phyloP scores from a whole-genome alignment of 768 basidiomycete genomes.

The Leucocoprinus leucothites region DNA sequence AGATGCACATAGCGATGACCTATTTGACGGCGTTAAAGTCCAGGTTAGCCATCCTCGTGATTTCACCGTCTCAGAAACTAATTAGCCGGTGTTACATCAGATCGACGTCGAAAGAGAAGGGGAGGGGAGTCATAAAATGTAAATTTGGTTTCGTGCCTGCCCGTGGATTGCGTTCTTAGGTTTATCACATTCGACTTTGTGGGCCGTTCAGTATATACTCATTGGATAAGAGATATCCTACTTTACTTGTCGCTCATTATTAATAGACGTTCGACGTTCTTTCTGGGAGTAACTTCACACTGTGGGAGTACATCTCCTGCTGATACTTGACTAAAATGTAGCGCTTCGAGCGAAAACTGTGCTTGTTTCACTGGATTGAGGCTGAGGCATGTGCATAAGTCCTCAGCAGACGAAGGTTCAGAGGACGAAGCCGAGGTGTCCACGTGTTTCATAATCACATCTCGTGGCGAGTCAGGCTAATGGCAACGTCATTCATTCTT shows the following conservation, averaged over 20 bases:
- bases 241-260: neutral
- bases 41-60: constrained; percentile 5
- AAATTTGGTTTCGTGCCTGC: neutral
- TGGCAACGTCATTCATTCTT: too few species aligned
- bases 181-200: too few species aligned
- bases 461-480: neutral
- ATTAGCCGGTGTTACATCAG: neutral
- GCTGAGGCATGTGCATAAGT: neutral
- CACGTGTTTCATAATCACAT: neutral
- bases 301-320: neutral
- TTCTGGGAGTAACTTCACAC: constrained; percentile 5
- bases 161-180: neutral
- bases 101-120: constrained; percentile 12
- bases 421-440: neutral
- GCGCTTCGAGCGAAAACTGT: neutral
- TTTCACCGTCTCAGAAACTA: neutral
- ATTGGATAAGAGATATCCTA: too few species aligned
- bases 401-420: neutral
- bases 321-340: neutral
- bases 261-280: neutral
- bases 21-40: constrained; percentile 16
- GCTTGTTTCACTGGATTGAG: neutral
- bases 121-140: neutral
- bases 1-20: constrained; percentile 1
- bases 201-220: too few species aligned